phyloP scores from a whole-genome alignment of 1,284 basidiomycete species.

The Ganoderma lingzhi region DNA sequence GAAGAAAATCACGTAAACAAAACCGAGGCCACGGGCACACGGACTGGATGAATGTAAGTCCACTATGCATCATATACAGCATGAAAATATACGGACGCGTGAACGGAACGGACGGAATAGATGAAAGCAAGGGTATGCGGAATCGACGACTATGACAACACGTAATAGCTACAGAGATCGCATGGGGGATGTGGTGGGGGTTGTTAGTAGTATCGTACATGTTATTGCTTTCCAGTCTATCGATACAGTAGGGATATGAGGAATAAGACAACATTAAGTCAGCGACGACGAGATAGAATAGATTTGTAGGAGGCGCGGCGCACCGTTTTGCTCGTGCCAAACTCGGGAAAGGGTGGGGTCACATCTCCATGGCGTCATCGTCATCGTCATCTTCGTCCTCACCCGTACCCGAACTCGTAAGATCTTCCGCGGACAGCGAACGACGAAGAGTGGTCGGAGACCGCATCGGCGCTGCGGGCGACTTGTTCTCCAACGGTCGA shows the following conservation, averaged over 20 bases:
- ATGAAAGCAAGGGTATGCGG: constrained; percentile 30
- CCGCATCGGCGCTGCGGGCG: constrained; percentile 31
- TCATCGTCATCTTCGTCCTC: constrained; percentile 9
- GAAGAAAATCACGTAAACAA: constrained; percentile 2
- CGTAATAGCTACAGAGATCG: constrained; percentile 32
- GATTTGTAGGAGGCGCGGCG: constrained; percentile 10
- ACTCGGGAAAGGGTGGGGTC: constrained; percentile 20
- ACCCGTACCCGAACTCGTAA: neutral
- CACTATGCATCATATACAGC: constrained; percentile 12
- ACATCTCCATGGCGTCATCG: constrained; percentile 29
- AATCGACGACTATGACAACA: constrained; percentile 33
- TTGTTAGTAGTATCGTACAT: constrained; percentile 30
- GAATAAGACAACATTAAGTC: constrained; percentile 7
- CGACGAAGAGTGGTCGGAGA: constrained; percentile 38
- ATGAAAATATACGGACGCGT: constrained; percentile 3
- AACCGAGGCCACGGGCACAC: constrained; percentile 6
- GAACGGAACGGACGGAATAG: constrained; percentile 16
- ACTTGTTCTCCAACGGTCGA: constrained; percentile 47
- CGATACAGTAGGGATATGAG: neutral
- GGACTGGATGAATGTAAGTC: constrained; percentile 1
- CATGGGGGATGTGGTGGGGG: constrained; percentile 23
- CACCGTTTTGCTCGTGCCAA: constrained; percentile 33
- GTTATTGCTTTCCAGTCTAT: constrained; percentile 29
- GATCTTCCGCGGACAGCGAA: constrained; percentile 33
- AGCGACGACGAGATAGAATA: neutral